Conservation (phyloP, 2,329 filamentous ascomycete species). For the Fusarium siculi region DNA sequence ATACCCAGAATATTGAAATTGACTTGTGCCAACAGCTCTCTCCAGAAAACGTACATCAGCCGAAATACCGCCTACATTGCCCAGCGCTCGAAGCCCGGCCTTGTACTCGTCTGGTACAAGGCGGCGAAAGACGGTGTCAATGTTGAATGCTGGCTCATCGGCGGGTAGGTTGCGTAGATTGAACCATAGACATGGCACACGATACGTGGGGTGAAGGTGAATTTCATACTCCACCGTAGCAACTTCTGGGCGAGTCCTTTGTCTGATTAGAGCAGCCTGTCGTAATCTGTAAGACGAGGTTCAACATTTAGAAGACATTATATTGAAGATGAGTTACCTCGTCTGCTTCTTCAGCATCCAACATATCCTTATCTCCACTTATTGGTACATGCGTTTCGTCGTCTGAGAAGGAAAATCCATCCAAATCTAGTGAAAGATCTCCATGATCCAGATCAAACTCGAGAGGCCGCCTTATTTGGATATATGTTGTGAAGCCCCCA, state of each 20-base stretch:
- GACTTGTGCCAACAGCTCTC: slow-evolving; percentile 44
- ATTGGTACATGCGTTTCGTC: slow-evolving; percentile 33
- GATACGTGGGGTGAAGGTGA: slow-evolving; percentile 79
- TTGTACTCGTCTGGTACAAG: slow-evolving; percentile 76
- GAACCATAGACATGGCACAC: slow-evolving; percentile 81
- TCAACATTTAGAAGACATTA: slow-evolving; percentile 6
- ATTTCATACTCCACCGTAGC: slow-evolving; percentile 76
- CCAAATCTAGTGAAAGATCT: slow-evolving; percentile 59
- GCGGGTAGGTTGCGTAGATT: slow-evolving; percentile 67
- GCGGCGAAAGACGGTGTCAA: slow-evolving; percentile 76
- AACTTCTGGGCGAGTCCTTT: slow-evolving; percentile 47
- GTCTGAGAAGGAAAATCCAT: slow-evolving; percentile 57
- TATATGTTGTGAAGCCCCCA: slow-evolving; percentile 61
- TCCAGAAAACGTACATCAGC: slow-evolving; percentile 71
- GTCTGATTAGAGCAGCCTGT: slow-evolving; percentile 55
- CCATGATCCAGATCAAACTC: slow-evolving; percentile 56
- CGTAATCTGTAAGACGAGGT: slow-evolving; percentile 33
- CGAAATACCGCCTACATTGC: slow-evolving; percentile 78
- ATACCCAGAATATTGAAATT: slow-evolving; percentile 46
- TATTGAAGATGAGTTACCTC: slow-evolving; percentile 53
- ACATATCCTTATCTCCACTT: slow-evolving; percentile 58
- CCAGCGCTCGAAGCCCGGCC: slow-evolving; percentile 66
- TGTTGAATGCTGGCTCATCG: slow-evolving; percentile 66
- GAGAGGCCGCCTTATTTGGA: slow-evolving; percentile 67
- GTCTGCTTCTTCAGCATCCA: slow-evolving; percentile 63